phyloP scores from a whole-genome alignment of 129 eudicot species.

The Dittrichia graveolens region DNA sequence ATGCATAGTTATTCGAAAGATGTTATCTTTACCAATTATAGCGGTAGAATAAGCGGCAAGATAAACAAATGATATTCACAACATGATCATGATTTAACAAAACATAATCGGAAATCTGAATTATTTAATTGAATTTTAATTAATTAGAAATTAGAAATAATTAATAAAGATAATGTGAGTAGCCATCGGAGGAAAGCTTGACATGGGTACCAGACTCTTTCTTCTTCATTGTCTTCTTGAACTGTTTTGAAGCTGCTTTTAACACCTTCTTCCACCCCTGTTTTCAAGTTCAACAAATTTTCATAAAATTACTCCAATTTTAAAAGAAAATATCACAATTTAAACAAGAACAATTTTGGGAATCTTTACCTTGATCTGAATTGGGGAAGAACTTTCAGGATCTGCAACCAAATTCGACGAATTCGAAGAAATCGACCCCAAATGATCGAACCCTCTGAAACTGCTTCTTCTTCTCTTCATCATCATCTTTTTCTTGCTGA shows the following conservation, averaged over 20 bases:
- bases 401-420: conserved; percentile 2
- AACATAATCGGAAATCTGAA: neutral
- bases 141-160: neutral
- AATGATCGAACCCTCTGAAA: conserved; percentile 37
- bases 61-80: too few species aligned
- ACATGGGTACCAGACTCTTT: conserved; percentile 38
- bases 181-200: conserved; percentile 30
- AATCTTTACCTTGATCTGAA: conserved; percentile 46
- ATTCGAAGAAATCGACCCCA: conserved; percentile 25
- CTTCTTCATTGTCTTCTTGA: conserved; percentile 72
- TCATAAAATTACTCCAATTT: neutral
- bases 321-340: neutral
- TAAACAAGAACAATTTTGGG: neutral
- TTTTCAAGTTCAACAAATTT: neutral
- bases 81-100: neutral
- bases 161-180: conserved; percentile 15
- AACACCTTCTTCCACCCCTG: conserved; percentile 79
- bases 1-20: too few species aligned
- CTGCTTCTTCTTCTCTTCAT: conserved; percentile 29
- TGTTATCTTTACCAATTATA: too few species aligned
- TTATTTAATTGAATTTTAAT: neutral
- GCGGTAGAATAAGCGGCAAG: too few species aligned
- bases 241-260: conserved; percentile 70
- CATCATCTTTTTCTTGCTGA: conserved; percentile 33
- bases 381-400: conserved; percentile 30